Evolutionary conservation across 2,329 filamentous ascomycete genomes (phyloP).

Genomic region (Aspergillus ibericus): DNA sequence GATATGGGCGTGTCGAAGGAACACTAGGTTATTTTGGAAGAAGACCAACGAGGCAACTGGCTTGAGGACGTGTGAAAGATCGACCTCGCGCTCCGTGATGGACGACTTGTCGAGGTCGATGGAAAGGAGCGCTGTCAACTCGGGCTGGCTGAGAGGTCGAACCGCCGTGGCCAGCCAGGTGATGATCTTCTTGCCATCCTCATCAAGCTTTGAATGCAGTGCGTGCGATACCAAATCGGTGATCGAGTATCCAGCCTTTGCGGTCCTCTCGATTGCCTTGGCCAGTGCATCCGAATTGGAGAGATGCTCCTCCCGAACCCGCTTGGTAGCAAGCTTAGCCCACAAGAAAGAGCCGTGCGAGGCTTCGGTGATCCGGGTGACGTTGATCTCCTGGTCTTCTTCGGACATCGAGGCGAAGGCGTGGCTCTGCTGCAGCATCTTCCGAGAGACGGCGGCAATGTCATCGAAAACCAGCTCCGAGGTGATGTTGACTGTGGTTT

Average conservation of each 20-base stretch:
- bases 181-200: conserved; percentile 34
- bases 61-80: conserved; percentile 27
- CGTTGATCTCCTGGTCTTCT: conserved; percentile 33
- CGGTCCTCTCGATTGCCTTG: conserved; percentile 29
- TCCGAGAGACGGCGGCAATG: conserved; percentile 33
- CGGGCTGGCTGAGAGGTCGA: conserved; percentile 34
- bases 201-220: conserved; percentile 26
- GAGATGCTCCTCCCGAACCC: conserved; percentile 27
- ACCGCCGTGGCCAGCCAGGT: conserved; percentile 39
- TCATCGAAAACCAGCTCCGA: conserved; percentile 38
- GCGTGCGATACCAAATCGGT: conserved; percentile 32
- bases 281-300: conserved; percentile 22
- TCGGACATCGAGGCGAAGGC: conserved; percentile 28
- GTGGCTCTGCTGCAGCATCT: conserved; percentile 24
- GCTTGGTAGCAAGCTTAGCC: conserved; percentile 39
- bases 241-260: conserved; percentile 27
- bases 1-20: conserved; percentile 38
- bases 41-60: conserved; percentile 34
- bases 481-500: conserved; percentile 28
- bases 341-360: conserved; percentile 42
- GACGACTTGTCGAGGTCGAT: conserved; percentile 33
- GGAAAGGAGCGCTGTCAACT: conserved; percentile 31
- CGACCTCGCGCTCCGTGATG: conserved; percentile 24
- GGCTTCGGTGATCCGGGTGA: conserved; percentile 34
- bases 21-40: conserved; percentile 35